These are phyloP conservation scores for Botrytis tulipae DNA, from an alignment of 2,329 filamentous ascomycete genomes.

Conservation along the genomic window DNA sequence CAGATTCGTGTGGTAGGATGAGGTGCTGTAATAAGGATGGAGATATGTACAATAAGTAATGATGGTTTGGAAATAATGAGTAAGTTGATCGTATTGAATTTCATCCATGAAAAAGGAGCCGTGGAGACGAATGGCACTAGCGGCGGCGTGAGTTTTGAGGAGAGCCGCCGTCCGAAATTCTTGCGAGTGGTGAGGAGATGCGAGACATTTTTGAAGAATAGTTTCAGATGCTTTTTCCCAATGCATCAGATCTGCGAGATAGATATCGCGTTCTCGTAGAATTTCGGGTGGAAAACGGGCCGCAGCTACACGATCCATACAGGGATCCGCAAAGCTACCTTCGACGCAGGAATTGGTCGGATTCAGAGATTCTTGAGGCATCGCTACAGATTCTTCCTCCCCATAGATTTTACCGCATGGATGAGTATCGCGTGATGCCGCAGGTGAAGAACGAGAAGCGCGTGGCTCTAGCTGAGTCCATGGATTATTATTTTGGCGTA, in stretches of 20 bases:
- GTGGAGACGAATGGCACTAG: slow-evolving; percentile 17
- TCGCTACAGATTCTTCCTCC: slow-evolving; percentile 15
- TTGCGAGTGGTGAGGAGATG: background rate
- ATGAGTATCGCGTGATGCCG: slow-evolving; percentile 12
- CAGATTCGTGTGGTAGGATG: slow-evolving; percentile 23
- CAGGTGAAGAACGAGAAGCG: background rate
- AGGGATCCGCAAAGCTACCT: background rate
- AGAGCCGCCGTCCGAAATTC: slow-evolving; percentile 19
- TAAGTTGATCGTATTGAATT: slow-evolving; percentile 22
- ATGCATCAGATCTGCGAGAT: background rate
- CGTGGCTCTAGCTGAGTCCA: background rate
- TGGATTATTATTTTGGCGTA: background rate
- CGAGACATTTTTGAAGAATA: background rate
- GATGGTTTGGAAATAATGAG: slow-evolving; percentile 18
- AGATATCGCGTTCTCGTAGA: background rate
- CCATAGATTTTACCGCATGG: slow-evolving; percentile 17
- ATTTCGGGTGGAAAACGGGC: background rate
- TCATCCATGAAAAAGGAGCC: slow-evolving; percentile 17
- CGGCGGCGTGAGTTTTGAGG: slow-evolving; percentile 19
- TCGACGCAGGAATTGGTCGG: background rate
- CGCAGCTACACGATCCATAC: background rate
- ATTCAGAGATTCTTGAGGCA: background rate
- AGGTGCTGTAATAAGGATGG: slow-evolving; percentile 10
- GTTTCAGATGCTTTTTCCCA: background rate
- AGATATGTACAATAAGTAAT: slow-evolving; percentile 17